These are phyloP conservation scores for Penicillium brevicompactum DNA, from an alignment of 2,329 filamentous ascomycete genomes.

Conservation along the genomic window DNA sequence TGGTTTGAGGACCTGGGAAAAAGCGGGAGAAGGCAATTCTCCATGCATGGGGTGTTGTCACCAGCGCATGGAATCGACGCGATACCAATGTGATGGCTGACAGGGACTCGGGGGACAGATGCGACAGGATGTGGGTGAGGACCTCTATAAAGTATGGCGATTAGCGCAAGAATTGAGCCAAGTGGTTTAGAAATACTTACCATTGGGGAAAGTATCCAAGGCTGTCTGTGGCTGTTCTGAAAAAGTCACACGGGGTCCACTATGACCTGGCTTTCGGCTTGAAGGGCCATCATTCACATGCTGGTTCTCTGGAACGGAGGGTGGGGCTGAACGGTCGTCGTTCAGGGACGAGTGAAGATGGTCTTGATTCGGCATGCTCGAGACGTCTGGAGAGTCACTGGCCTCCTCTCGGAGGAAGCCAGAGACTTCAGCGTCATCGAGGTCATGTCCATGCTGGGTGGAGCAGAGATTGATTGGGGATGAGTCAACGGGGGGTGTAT, in stretches of 20 bases:
- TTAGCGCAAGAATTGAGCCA: conserved; percentile 1
- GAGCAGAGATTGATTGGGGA: conserved; percentile 37
- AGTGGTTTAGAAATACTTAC: conserved; percentile 49
- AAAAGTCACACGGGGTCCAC: conserved; percentile 35
- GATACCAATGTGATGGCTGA: conserved; percentile 82
- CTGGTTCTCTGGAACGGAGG: conserved; percentile 55
- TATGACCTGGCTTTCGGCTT: conserved; percentile 13
- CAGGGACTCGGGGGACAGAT: conserved; percentile 83
- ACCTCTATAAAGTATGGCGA: conserved; percentile 65
- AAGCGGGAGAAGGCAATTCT: conserved; percentile 87
- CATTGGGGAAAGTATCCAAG: conserved; percentile 73
- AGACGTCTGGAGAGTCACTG: conserved; percentile 33
- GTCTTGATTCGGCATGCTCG: conserved; percentile 22
- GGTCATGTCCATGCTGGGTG: conserved; percentile 63
- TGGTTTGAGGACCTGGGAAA: conserved; percentile 74
- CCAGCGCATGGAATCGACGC: conserved; percentile 79
- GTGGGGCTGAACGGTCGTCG: conserved; percentile 24
- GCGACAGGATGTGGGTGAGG: conserved; percentile 85
- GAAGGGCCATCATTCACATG: conserved; percentile 54
- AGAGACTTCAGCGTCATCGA: conserved; percentile 48
- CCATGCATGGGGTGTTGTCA: conserved; percentile 93
- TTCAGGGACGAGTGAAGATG: conserved; percentile 29
- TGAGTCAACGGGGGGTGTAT: conserved; percentile 44
- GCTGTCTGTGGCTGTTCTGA: conserved; percentile 50
- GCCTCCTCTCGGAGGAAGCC: conserved; percentile 44